Evolutionary conservation across 2,329 filamentous ascomycete species (phyloP).

Genomic region (Sphaerulina musiva): DNA sequence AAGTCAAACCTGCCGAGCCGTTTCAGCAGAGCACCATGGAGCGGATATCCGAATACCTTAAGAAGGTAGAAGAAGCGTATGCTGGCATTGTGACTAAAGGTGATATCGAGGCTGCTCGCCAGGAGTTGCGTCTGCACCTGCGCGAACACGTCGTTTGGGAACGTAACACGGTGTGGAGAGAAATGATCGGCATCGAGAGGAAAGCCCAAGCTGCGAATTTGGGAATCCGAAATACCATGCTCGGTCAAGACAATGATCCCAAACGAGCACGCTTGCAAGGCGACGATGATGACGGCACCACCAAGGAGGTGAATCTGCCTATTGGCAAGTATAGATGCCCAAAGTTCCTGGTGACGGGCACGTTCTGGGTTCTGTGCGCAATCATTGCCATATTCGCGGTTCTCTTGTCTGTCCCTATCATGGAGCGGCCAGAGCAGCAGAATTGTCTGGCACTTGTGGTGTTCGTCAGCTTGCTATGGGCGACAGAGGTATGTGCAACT

Average conservation of each 20-base stretch:
- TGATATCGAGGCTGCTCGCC: constrained; percentile 67
- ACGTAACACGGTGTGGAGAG: constrained; percentile 95
- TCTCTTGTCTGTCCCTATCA: constrained; percentile 69
- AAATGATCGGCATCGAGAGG: constrained; percentile 96
- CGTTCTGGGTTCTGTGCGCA: constrained; percentile 67
- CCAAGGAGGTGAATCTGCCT: constrained; percentile 69
- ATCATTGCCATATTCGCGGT: constrained; percentile 68
- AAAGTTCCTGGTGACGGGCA: constrained; percentile 74
- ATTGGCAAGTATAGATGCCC: constrained; percentile 71
- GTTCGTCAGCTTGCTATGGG: constrained; percentile 91
- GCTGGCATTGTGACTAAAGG: constrained; percentile 75
- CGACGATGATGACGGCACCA: constrained; percentile 62
- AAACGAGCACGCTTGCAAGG: constrained; percentile 70
- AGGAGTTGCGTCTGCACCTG: constrained; percentile 82
- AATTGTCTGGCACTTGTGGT: constrained; percentile 91
- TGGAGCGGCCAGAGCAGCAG: constrained; percentile 83
- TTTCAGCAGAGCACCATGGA: constrained; percentile 70
- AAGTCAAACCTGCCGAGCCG: constrained; percentile 72
- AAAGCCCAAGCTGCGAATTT: constrained; percentile 91
- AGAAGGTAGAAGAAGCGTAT: constrained; percentile 70
- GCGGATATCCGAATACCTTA: constrained; percentile 63
- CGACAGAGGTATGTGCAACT: constrained; percentile 64
- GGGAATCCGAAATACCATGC: constrained; percentile 67
- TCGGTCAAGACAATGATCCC: constrained; percentile 66
- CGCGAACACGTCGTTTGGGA: constrained; percentile 98